These are phyloP conservation scores for Rhodotorula sp. DNA, from an alignment of 1,284 basidiomycete species.

Conservation along the genomic window DNA sequence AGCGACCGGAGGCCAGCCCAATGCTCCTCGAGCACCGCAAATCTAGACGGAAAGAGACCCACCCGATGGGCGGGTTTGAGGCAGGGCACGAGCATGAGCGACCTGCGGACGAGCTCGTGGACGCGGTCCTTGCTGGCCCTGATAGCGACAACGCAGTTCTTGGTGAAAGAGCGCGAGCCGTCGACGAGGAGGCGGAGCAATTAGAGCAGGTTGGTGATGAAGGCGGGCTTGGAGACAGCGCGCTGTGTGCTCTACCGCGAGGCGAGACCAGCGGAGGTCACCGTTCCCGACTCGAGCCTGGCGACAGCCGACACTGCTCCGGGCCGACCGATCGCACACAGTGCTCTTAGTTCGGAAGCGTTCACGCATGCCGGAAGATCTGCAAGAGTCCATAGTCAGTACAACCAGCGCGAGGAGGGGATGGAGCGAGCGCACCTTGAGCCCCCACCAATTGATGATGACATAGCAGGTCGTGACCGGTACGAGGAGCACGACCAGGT, in stretches of 20 bases:
- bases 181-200: conserved; percentile 92
- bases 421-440: conserved; percentile 35
- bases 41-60: too few relatives aligned
- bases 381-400: neutral
- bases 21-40: too few relatives aligned
- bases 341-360: too few relatives aligned
- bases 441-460: conserved; percentile 82
- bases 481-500: conserved; percentile 73
- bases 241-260: conserved; percentile 57
- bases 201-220: conserved; percentile 96
- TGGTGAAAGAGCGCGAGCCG: conserved; percentile 88
- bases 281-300: too few relatives aligned
- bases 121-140: conserved; percentile 94
- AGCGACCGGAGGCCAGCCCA: too few relatives aligned
- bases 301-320: neutral
- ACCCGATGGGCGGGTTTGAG: conserved; percentile 88
- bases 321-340: neutral
- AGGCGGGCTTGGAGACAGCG: conserved; percentile 99
- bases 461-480: conserved; percentile 82
- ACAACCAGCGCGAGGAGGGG: neutral
- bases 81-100: conserved; percentile 93
- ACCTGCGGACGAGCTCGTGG: conserved; percentile 84
- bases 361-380: conserved; percentile 41
- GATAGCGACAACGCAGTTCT: conserved; percentile 95
- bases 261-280: too few relatives aligned